Conservation (phyloP, 148 eudicot species). For the Rhododendron williamsianum region DNA sequence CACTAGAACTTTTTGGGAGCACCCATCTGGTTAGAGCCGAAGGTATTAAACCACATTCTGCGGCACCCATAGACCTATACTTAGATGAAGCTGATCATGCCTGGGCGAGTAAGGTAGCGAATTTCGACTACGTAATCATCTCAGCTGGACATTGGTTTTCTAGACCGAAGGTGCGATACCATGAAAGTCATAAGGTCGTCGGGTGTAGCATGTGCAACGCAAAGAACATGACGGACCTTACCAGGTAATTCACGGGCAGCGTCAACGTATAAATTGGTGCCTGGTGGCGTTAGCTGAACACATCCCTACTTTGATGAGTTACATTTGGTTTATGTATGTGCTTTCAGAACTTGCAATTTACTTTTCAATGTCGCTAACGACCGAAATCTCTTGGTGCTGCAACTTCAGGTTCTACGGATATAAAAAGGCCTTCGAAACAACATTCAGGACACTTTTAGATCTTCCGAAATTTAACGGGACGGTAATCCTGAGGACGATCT, state of each 20-base stretch:
- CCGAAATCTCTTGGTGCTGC: neutral
- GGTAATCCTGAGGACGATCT: conserved; percentile 32
- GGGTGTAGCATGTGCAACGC: conserved; percentile 42
- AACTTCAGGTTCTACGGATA: conserved; percentile 23
- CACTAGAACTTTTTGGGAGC: conserved; percentile 12
- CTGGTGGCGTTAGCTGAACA: neutral
- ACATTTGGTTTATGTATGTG: neutral
- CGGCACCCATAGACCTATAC: conserved; percentile 19
- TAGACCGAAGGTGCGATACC: conserved; percentile 26
- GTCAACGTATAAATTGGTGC: neutral
- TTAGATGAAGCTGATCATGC: conserved; percentile 17
- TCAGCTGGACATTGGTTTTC: conserved; percentile 45
- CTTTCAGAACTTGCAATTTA: neutral
- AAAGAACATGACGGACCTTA: conserved; percentile 27
- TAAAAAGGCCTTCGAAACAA: conserved; percentile 30
- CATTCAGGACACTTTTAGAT: conserved; percentile 33
- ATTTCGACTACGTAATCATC: conserved; percentile 32
- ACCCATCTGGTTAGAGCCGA: conserved; percentile 16
- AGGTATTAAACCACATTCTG: neutral
- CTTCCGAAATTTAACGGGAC: conserved; percentile 28
- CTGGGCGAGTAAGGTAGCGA: conserved; percentile 29
- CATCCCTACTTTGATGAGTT: too few relatives aligned
- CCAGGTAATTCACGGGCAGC: conserved; percentile 7
- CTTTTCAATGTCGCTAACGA: neutral
- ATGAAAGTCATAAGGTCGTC: conserved; percentile 23